phyloP scores from a whole-genome alignment of 1,284 basidiomycete genomes.

The Mycena sp. region DNA sequence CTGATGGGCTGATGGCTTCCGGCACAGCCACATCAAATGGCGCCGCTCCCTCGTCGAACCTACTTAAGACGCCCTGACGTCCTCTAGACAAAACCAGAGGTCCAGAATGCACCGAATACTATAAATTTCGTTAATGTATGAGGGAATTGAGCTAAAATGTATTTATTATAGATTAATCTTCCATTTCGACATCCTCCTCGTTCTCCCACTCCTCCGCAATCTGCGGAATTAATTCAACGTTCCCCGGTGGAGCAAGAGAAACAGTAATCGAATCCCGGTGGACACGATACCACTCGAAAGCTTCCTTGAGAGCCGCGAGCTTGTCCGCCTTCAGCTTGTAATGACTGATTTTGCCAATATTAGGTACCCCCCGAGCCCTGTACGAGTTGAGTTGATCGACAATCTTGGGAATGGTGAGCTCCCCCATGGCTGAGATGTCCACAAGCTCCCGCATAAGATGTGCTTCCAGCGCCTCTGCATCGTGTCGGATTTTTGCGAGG shows the following conservation, averaged over 20 bases:
- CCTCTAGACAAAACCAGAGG: too few species aligned
- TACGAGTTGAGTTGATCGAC: neutral
- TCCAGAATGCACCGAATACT: too few species aligned
- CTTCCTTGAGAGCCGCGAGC: neutral
- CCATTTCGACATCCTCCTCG: constrained; percentile 4
- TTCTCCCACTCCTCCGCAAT: neutral
- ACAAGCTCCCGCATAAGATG: neutral
- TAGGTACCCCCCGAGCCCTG: neutral
- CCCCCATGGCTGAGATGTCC: neutral
- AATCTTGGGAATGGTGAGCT: neutral
- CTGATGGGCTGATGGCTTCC: constrained; percentile 11
- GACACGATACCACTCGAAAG: neutral
- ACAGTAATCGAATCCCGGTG: neutral
- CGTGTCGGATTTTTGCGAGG: neutral
- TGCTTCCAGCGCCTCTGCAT: neutral
- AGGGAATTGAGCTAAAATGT: too few species aligned
- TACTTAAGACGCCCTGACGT: neutral
- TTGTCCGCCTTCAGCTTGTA: neutral
- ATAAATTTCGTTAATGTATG: too few species aligned
- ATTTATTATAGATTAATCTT: neutral
- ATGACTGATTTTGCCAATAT: neutral
- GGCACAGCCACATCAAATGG: constrained; percentile 6
- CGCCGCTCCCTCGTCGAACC: neutral
- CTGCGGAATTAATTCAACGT: neutral
- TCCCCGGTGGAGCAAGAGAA: too few species aligned